Percentiles rank a stretch among this genome's conserved stretches.
Evolutionary conservation across 306 rosid species (phyloP).

Genomic region (Trifolium pratense): DNA sequence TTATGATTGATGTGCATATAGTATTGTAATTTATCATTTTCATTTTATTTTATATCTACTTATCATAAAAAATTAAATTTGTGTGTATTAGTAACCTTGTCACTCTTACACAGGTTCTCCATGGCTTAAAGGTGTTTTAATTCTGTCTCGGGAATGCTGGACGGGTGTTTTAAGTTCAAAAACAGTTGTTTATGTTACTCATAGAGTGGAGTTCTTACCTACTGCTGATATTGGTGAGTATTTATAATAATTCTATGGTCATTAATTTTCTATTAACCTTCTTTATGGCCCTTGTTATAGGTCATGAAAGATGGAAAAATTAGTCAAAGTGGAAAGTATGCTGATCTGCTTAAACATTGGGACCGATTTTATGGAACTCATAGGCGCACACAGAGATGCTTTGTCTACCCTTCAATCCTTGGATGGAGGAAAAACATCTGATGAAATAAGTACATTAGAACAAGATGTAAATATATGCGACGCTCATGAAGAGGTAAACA

Average conservation of each 20-base stretch:
- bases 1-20: too few species aligned
- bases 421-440: slow-evolving; percentile 42
- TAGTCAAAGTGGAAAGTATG: slow-evolving; percentile 75
- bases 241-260: neutral
- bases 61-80: too few species aligned
- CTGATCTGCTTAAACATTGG: slow-evolving; percentile 65
- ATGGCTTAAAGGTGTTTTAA: too few species aligned
- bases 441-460: slow-evolving; percentile 34
- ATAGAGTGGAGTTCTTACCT: slow-evolving; percentile 90
- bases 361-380: slow-evolving; percentile 80
- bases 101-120: too few species aligned
- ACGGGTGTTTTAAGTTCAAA: slow-evolving; percentile 66
- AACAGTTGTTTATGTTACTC: slow-evolving; percentile 80
- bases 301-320: slow-evolving; percentile 87
- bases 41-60: too few species aligned
- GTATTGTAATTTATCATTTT: too few species aligned
- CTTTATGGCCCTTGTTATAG: slow-evolving; percentile 43
- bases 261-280: neutral
- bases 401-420: slow-evolving; percentile 64
- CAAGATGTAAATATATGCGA: slow-evolving; percentile 40
- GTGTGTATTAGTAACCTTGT: too few species aligned
- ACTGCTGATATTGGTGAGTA: slow-evolving; percentile 75
- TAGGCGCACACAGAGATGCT: slow-evolving; percentile 83
- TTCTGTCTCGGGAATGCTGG: slow-evolving; percentile 70
- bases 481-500: slow-evolving; percentile 43